Evolutionary conservation across 2,329 filamentous ascomycete species (phyloP).

Genomic region (Colletotrichum theobromicola): DNA sequence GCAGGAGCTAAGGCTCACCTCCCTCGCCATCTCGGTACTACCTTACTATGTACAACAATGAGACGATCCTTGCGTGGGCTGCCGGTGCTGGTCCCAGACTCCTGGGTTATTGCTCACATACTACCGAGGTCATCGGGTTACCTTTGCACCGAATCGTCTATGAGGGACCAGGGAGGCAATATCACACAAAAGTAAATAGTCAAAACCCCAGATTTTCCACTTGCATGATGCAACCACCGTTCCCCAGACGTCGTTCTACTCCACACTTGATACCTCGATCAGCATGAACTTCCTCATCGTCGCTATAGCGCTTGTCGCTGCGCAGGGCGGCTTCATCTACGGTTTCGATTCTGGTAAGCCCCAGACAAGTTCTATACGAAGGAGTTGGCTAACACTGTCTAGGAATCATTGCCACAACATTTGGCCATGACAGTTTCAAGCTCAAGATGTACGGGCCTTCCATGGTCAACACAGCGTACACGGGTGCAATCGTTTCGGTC

Average conservation of each 20-base stretch:
- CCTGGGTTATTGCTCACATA: neutral
- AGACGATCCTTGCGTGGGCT: neutral
- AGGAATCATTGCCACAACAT: slow-evolving; percentile 37
- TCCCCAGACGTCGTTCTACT: neutral
- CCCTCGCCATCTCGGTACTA: neutral
- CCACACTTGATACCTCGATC: neutral
- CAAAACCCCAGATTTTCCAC: neutral
- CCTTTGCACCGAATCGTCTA: neutral
- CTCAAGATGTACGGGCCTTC: slow-evolving; percentile 34
- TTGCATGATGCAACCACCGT: neutral
- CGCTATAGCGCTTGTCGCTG: slow-evolving; percentile 24
- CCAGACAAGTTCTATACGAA: neutral
- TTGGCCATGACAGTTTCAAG: slow-evolving; percentile 35
- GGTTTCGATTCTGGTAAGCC: slow-evolving; percentile 9
- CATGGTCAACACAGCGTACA: slow-evolving; percentile 28
- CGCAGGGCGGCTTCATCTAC: slow-evolving; percentile 28
- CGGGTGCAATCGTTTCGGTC: slow-evolving; percentile 35
- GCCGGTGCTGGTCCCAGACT: neutral
- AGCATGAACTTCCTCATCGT: slow-evolving; percentile 22
- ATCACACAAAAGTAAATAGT: neutral
- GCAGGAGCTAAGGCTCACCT: neutral
- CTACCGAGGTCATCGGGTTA: neutral
- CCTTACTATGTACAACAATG: neutral
- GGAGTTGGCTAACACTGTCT: neutral
- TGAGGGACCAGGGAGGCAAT: neutral